Evolutionary conservation across 371 early-diverging fungal species (phyloP).

Genomic region (Batrachochytrium dendrobatidis): DNA sequence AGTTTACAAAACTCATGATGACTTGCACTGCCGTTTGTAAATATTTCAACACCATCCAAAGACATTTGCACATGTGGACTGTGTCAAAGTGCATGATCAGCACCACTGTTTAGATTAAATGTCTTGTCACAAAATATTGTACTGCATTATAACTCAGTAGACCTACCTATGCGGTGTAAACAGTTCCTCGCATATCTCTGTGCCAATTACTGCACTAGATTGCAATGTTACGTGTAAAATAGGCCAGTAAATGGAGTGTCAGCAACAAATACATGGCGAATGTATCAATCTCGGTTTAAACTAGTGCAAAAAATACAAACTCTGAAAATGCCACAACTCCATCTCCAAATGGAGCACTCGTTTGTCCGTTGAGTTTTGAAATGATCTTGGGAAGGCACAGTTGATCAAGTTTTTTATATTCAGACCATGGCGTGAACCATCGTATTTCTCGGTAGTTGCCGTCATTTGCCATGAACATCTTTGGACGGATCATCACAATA

Average conservation of each 20-base stretch:
- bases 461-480: conserved; percentile 89
- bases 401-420: conserved; percentile 56
- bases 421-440: conserved; percentile 89
- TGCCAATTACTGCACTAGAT: no score
- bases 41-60: conserved; percentile 93
- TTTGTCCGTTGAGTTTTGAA: conserved; percentile 66
- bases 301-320: conserved; percentile 22
- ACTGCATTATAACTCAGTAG: background rate
- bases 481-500: conserved; percentile 92
- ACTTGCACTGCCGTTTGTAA: conserved; percentile 86
- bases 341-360: conserved; percentile 75
- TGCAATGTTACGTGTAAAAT: no score
- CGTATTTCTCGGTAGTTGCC: conserved; percentile 95
- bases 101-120: background rate
- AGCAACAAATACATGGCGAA: no score
- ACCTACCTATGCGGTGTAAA: conserved; percentile 82
- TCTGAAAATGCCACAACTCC: conserved; percentile 71
- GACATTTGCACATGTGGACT: conserved; percentile 90
- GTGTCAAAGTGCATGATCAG: background rate
- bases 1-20: conserved; percentile 91
- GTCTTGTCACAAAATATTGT: conserved; percentile 3
- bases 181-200: conserved; percentile 95
- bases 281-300: no score
- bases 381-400: conserved; percentile 77
- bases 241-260: no score